phyloP scores from a whole-genome alignment of 306 rosid genomes.

The Cucurbita maxima region DNA sequence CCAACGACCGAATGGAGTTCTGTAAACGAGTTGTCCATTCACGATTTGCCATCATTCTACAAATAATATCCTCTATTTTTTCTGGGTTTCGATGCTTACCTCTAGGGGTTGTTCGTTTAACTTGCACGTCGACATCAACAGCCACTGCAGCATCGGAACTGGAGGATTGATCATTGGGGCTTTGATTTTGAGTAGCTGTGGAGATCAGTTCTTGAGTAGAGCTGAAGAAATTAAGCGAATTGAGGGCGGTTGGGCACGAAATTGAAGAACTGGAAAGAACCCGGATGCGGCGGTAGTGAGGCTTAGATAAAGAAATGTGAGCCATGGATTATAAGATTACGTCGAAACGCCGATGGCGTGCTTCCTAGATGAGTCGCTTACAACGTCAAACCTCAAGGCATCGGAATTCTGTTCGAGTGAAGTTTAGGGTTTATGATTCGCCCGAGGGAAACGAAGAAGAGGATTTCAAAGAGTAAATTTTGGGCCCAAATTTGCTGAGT shows the following conservation, averaged over 20 bases:
- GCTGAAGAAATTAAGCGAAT: constrained; percentile 21
- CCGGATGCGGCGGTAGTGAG: constrained; percentile 23
- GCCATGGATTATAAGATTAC: constrained; percentile 24
- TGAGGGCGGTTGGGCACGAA: constrained; percentile 7
- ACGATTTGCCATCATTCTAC: constrained; percentile 73
- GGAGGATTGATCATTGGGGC: not conserved
- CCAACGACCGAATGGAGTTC: constrained; percentile 57
- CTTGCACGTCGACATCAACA: not conserved
- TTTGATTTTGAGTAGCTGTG: not conserved
- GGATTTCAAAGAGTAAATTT: too few species aligned
- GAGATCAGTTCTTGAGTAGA: constrained; percentile 7
- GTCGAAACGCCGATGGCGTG: too few species aligned
- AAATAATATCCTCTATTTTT: constrained; percentile 37
- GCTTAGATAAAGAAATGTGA: constrained; percentile 33
- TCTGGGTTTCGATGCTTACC: constrained; percentile 31
- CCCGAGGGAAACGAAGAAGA: too few species aligned
- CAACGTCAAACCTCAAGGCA: too few species aligned
- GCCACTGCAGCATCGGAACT: constrained; percentile 3
- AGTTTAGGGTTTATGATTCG: too few species aligned
- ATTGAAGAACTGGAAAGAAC: constrained; percentile 8
- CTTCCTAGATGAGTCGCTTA: too few species aligned
- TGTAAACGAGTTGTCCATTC: constrained; percentile 91
- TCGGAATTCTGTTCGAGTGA: too few species aligned
- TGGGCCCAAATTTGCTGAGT: too few species aligned
- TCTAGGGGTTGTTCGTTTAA: constrained; percentile 14